Evolutionary conservation across 352 stramenopile genomes (phyloP).

Genomic region (Phytophthora meadii): DNA sequence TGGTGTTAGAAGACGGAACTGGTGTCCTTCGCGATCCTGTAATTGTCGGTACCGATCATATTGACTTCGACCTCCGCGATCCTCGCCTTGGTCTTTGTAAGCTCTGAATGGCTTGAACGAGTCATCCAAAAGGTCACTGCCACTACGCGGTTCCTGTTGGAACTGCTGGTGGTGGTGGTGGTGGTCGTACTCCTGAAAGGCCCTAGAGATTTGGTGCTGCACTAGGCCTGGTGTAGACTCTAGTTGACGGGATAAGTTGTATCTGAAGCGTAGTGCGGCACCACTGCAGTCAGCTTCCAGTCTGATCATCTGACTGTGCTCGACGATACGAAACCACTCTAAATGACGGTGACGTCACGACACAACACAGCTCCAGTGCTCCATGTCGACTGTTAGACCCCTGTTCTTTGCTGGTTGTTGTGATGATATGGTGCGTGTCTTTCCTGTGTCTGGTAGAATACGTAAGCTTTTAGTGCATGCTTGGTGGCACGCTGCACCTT

Average conservation of each 20-base stretch:
- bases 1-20: conserved; percentile 18
- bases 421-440: background rate
- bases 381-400: no score
- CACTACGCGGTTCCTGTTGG: no score
- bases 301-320: conserved; percentile 21
- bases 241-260: conserved; percentile 15
- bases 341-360: no score
- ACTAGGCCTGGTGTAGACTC: conserved; percentile 38
- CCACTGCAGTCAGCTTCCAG: conserved; percentile 15
- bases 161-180: conserved; percentile 11
- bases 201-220: conserved; percentile 46
- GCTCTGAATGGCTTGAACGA: conserved; percentile 2
- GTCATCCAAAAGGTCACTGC: conserved; percentile 5
- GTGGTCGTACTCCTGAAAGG: conserved; percentile 48
- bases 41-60: conserved; percentile 29
- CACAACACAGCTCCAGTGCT: no score
- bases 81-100: background rate
- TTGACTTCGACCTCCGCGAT: background rate
- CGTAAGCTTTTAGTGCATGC: conserved; percentile 63
- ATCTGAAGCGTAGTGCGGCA: conserved; percentile 32
- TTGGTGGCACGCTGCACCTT: conserved; percentile 65
- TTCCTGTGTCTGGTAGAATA: conserved; percentile 35
- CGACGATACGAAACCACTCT: no score
- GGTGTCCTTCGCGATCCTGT: conserved; percentile 34
- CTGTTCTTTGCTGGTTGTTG: no score